Base-by-base conservation (phyloP, 2,329 filamentous ascomycete species). In the Neopestalotiopsis rosae region DNA sequence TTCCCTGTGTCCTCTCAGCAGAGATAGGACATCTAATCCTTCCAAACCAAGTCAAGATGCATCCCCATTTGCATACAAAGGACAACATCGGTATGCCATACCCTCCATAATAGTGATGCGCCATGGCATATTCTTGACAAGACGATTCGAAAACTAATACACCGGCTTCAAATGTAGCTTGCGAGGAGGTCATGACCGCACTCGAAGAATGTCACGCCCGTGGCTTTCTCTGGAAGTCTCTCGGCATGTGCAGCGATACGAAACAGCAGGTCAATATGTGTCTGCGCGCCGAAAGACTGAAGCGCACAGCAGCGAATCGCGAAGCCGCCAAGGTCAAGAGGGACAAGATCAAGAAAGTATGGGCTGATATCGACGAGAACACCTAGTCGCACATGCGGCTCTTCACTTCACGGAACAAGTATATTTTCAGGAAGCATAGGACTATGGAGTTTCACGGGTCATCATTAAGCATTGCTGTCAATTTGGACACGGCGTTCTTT, bases 31-130 rank as follows among this genome's bases (percentile, higher is more conserved):
- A 63, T 5, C 13, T 5, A 12, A n/a, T 42, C 52, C 17, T 66
- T 12, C 30, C 24, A 17, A 34, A 24, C 14, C 10, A n/a, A 17
- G 61, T 69, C 79, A 89, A 76, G 59, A 99, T 99, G 96, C 96
- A 99, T 93, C 97, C 96, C 67, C 95, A 98, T 84, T 85, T 99
- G 2, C 95, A 98, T 79, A 97, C 94, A 34, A 94, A 96, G 80
- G 92, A 97, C 79, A 97, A 97, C 75, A 86, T 89, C 74, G 95
- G 95, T 97, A 88, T 17, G n/a, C 30, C 10, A 17, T 7, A 59
- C 57, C 4, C 28, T 58, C 28, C 24, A 4, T 34, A 38, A 7
- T 10, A 38, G 6, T 7, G 34, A 38, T 38, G 34, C 34, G 10
- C 34, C 34, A 28, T 38, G 10, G 10, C 34, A 38, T 10, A 38